A percentile compares a stretch with the other conserved stretches of the same genome.
These are phyloP conservation scores for Leptodontidium sp. DNA, from an alignment of 2,329 filamentous ascomycete species.

Conservation along the genomic window DNA sequence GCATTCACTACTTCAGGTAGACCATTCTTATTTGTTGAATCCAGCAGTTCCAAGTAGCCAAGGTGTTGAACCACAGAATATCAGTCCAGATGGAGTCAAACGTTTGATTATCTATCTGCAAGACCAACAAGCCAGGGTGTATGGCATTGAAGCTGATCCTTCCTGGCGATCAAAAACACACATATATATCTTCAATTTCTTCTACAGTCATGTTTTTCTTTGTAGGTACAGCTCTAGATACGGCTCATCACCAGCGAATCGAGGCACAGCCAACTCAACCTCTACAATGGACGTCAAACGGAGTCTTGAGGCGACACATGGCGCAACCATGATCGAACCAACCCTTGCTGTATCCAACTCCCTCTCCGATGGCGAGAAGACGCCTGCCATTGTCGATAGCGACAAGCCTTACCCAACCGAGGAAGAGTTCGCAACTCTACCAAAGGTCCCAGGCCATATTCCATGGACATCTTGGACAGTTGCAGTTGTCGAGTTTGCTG, in stretches of 20 bases:
- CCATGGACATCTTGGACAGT: constrained; percentile 53
- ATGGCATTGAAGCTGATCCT: not conserved
- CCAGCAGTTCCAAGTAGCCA: not conserved
- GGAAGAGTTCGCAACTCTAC: constrained; percentile 66
- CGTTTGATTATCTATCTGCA: not conserved
- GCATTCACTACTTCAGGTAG: not conserved
- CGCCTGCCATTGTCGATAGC: constrained; percentile 8
- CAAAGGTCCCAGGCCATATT: constrained; percentile 62
- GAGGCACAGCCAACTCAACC: not conserved
- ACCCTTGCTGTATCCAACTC: constrained; percentile 14
- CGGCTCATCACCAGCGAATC: not conserved
- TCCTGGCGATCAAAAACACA: not conserved
- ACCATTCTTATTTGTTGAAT: not conserved
- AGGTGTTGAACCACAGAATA: not conserved
- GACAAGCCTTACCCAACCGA: constrained; percentile 56
- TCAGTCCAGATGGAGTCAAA: too few species aligned
- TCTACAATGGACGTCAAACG: constrained; percentile 27
- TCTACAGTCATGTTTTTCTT: not conserved
- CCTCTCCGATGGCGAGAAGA: constrained; percentile 19
- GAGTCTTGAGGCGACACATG: constrained; percentile 30
- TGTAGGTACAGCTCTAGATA: not conserved
- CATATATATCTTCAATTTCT: not conserved
- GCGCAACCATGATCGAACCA: constrained; percentile 24
- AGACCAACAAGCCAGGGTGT: not conserved
- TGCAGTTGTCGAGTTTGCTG: constrained; percentile 68